These are phyloP conservation scores for Prunus campanulata DNA, from an alignment of 306 rosid species.

Conservation along the genomic window DNA sequence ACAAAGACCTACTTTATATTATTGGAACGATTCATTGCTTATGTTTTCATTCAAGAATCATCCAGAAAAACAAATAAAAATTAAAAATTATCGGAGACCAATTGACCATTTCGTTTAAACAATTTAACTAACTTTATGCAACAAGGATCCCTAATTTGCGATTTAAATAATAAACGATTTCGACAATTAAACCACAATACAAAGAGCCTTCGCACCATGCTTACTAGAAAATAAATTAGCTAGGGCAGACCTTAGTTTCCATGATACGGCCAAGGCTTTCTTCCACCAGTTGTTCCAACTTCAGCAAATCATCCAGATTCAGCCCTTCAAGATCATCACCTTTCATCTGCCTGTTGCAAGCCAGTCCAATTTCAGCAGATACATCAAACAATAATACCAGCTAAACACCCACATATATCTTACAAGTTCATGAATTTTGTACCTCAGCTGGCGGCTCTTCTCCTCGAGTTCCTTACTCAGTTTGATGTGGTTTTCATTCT, in stretches of 20 bases:
- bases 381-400: neutral
- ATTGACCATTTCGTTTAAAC: too few species aligned
- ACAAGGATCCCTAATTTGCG: too few species aligned
- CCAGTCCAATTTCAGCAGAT: neutral
- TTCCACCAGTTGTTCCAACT: constrained; percentile 32
- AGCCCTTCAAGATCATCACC: constrained; percentile 41
- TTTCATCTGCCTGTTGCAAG: constrained; percentile 29
- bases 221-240: neutral
- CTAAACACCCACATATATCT: neutral
- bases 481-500: constrained; percentile 2
- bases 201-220: too few species aligned
- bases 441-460: constrained; percentile 35
- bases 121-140: too few species aligned
- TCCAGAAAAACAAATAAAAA: neutral
- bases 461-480: constrained; percentile 37
- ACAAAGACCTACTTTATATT: too few species aligned
- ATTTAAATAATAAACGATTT: too few species aligned
- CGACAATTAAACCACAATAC: too few species aligned
- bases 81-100: too few species aligned
- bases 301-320: constrained; percentile 26
- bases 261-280: constrained; percentile 34
- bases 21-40: too few species aligned
- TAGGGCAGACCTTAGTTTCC: constrained; percentile 27
- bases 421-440: neutral
- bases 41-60: neutral